Evolutionary conservation across 345 rosid species (phyloP).

Genomic region (Brassica carinata): DNA sequence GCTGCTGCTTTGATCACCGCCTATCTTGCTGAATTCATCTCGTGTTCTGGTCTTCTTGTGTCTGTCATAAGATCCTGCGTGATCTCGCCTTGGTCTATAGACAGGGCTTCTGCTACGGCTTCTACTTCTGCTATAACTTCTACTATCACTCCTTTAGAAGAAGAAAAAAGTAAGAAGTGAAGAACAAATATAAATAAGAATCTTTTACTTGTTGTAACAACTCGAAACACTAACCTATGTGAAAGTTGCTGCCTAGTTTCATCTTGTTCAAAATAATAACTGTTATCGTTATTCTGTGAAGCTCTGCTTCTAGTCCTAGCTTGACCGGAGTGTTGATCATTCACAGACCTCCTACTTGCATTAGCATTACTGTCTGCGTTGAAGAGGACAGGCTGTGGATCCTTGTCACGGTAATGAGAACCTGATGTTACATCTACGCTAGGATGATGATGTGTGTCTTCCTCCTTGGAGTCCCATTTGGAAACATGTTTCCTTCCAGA

Average conservation of each 20-base stretch:
- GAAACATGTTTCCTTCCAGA: constrained; percentile 60
- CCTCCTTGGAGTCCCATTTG: constrained; percentile 78
- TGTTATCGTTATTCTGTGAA: constrained; percentile 48
- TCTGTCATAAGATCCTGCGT: constrained; percentile 59
- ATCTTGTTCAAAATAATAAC: constrained; percentile 28
- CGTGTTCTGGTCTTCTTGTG: constrained; percentile 57
- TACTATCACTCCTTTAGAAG: constrained; percentile 33
- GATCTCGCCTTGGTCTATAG: constrained; percentile 57
- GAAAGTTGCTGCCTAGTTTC: constrained; percentile 26
- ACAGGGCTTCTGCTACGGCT: constrained; percentile 79
- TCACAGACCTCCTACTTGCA: constrained; percentile 52
- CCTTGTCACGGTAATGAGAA: constrained; percentile 47
- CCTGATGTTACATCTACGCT: constrained; percentile 47
- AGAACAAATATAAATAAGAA: neutral
- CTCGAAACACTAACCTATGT: constrained; percentile 38
- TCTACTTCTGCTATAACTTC: constrained; percentile 59
- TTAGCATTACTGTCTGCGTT: constrained; percentile 47
- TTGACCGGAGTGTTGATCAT: constrained; percentile 41
- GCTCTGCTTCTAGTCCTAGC: constrained; percentile 56
- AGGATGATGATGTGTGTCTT: constrained; percentile 48
- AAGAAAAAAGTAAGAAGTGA: neutral
- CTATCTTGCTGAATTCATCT: constrained; percentile 60
- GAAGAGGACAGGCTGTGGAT: constrained; percentile 48
- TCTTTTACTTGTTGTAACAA: neutral
- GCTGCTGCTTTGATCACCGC: constrained; percentile 46